Conservation (phyloP, 495 filamentous ascomycete genomes). For the Penicillium cosmopolitanum region DNA sequence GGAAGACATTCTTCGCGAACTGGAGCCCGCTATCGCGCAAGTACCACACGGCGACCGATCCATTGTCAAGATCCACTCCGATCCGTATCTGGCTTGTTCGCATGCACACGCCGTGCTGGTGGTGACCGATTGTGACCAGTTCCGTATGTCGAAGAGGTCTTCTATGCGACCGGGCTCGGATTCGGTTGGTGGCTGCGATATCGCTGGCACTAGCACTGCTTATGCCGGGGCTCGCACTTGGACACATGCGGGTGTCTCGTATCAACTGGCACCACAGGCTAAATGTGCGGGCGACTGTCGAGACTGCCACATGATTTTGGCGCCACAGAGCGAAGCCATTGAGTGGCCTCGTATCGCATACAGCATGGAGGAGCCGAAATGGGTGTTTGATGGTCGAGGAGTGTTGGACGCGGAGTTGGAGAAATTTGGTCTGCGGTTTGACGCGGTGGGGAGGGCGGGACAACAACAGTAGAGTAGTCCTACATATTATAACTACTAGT, state of each 20-base stretch:
- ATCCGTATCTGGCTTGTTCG: slow-evolving; percentile 42
- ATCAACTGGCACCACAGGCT: slow-evolving; percentile 16
- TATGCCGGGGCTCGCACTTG: no score
- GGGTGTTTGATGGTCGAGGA: slow-evolving; percentile 71
- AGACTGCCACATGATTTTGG: slow-evolving; percentile 23
- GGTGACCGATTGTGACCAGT: slow-evolving; percentile 37
- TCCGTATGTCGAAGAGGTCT: slow-evolving; percentile 5
- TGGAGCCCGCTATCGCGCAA: slow-evolving; percentile 27
- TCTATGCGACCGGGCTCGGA: slow-evolving; percentile 6
- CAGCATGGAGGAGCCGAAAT: slow-evolving; percentile 67
- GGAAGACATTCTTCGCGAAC: slow-evolving; percentile 41
- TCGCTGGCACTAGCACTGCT: neutral
- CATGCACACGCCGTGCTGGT: slow-evolving; percentile 37
- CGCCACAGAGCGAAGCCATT: slow-evolving; percentile 28
- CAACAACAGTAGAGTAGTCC: no score
- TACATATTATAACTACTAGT: no score
- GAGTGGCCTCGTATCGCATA: slow-evolving; percentile 53
- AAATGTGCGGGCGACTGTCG: slow-evolving; percentile 29
- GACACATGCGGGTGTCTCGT: neutral
- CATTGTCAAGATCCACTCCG: slow-evolving; percentile 32
- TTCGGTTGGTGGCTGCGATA: neutral
- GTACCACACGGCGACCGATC: slow-evolving; percentile 15
- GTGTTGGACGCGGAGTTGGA: slow-evolving; percentile 63
- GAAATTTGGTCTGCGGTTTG: slow-evolving; percentile 43
- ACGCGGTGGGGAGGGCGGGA: no score